A percentile compares a stretch with the other conserved stretches of the same genome.
These are phyloP conservation scores for Tolypocladium pustulatum DNA, from an alignment of 2,329 filamentous ascomycete genomes.

Conservation along the genomic window DNA sequence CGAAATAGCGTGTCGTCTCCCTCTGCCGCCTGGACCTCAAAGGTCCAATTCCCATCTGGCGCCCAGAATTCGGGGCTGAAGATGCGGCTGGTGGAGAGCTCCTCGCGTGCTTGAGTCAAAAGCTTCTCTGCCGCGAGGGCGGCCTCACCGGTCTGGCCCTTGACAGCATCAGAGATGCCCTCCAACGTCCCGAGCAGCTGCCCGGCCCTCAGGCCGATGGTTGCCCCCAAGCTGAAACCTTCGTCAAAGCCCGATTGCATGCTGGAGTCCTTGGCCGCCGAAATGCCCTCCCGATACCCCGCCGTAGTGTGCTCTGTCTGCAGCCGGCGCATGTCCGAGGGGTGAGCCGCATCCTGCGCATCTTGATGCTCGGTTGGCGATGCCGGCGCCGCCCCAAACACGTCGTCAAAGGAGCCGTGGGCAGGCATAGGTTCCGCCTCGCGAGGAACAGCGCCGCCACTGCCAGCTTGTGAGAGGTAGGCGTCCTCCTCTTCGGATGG, in stretches of 20 bases:
- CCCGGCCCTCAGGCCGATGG: slow-evolving; percentile 65
- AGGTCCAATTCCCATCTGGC: slow-evolving; percentile 62
- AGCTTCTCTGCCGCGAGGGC: slow-evolving; percentile 18
- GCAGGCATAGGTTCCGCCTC: neutral
- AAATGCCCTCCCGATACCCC: slow-evolving; percentile 84
- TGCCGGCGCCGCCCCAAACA: slow-evolving; percentile 20
- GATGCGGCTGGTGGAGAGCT: slow-evolving; percentile 50
- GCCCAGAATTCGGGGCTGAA: slow-evolving; percentile 59
- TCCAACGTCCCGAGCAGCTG: slow-evolving; percentile 69
- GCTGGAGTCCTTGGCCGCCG: slow-evolving; percentile 60
- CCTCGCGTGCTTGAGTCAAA: slow-evolving; percentile 39
- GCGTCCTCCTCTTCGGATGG: slow-evolving; percentile 17
- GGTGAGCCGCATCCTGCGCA: slow-evolving; percentile 20
- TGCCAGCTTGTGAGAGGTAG: slow-evolving; percentile 11
- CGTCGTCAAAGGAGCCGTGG: slow-evolving; percentile 22
- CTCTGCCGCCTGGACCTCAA: slow-evolving; percentile 32
- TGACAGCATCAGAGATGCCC: slow-evolving; percentile 48
- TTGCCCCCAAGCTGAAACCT: slow-evolving; percentile 75
- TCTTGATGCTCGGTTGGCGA: slow-evolving; percentile 9
- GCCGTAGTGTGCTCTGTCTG: slow-evolving; percentile 69
- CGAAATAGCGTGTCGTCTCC: slow-evolving; percentile 40
- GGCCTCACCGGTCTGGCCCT: slow-evolving; percentile 12
- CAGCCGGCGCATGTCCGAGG: slow-evolving; percentile 61
- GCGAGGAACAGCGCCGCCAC: neutral
- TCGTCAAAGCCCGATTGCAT: slow-evolving; percentile 89